Evolutionary conservation across 345 rosid genomes (phyloP), one percentile per base, ranked within the genome.

Genomic region (Clausena lansium): DNA sequence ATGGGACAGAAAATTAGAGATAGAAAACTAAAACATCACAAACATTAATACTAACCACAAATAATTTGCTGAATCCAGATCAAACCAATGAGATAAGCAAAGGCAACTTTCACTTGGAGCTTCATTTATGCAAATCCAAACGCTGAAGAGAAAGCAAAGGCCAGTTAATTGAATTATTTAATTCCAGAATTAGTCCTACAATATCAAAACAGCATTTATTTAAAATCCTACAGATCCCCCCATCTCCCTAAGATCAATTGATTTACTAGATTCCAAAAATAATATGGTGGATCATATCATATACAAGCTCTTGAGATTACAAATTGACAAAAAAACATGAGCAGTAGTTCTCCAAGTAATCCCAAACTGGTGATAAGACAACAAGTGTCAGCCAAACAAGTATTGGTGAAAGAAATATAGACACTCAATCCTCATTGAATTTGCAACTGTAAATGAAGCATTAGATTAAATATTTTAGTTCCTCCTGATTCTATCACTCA

Each of bases 1-100:
- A 32, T 30, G 38, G 54, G 28, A 54, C 28, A 65, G 19, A 25
- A 22, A 27, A n/a, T 11, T 52, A 58, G 66, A 76, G 39, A 66
- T 14, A 39, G 10, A 30, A 35, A 76, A 35, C 10, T 67, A 70
- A 45, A 60, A 75, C 41, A 30, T 52, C 47, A 80, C 9, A 64
- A 64, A 65, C 66, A 14, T 63, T 72, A 77, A 80, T 77, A 88
- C 92, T 87, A 67, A 96, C 99, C 97, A 73, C 92, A 88, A 81
- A 86, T 77, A 81, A 91, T 85, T 78, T 61, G 93, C 74, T 81
- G 92, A 81, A 92, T 47, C 80, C 86, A 80, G 81, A 88, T 81
- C 77, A 94, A 77, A 74, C 84, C 28, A 72, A 85, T 28, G 61
- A 91, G 80, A 84, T 79, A 82, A 64, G 79, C 71, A 79, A 96